Percentiles rank a stretch among this genome's conserved stretches.
Evolutionary conservation across 1,284 basidiomycete species (phyloP).

Genomic region (Leccinum solheimii): DNA sequence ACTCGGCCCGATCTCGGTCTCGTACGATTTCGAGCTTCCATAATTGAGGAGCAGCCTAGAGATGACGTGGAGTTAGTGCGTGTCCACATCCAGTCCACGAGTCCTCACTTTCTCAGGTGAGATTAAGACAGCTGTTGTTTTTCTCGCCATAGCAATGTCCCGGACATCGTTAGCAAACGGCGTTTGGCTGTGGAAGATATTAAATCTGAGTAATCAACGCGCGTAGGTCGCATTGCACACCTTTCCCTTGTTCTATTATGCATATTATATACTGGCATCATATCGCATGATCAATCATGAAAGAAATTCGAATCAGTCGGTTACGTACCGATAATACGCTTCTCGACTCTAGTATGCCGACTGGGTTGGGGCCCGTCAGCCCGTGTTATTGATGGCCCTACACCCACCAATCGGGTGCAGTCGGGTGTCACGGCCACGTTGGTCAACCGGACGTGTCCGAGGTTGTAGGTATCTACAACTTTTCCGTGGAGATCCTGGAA

Average conservation of each 20-base stretch:
- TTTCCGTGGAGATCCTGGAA: constrained; percentile 56
- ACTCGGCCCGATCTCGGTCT: constrained; percentile 42
- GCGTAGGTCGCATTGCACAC: constrained; percentile 39
- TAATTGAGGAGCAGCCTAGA: constrained; percentile 73
- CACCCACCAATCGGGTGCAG: constrained; percentile 62
- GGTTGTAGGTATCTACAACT: constrained; percentile 59
- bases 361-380: constrained; percentile 67
- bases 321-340: constrained; percentile 67
- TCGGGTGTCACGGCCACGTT: constrained; percentile 76
- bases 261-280: constrained; percentile 65
- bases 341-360: constrained; percentile 68
- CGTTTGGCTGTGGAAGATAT: constrained; percentile 53
- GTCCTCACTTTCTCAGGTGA: constrained; percentile 53
- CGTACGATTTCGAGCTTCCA: constrained; percentile 73
- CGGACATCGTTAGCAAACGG: constrained; percentile 79
- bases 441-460: constrained; percentile 66
- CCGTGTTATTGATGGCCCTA: constrained; percentile 66
- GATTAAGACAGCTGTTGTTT: constrained; percentile 62
- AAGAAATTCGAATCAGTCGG: not conserved
- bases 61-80: constrained; percentile 10
- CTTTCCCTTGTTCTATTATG: constrained; percentile 63
- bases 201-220: constrained; percentile 2
- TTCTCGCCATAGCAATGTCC: constrained; percentile 65
- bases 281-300: constrained; percentile 2
- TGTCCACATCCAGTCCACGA: not conserved